Base-by-base conservation (phyloP, 148 eudicot species). In the Arctostaphylos glauca region DNA sequence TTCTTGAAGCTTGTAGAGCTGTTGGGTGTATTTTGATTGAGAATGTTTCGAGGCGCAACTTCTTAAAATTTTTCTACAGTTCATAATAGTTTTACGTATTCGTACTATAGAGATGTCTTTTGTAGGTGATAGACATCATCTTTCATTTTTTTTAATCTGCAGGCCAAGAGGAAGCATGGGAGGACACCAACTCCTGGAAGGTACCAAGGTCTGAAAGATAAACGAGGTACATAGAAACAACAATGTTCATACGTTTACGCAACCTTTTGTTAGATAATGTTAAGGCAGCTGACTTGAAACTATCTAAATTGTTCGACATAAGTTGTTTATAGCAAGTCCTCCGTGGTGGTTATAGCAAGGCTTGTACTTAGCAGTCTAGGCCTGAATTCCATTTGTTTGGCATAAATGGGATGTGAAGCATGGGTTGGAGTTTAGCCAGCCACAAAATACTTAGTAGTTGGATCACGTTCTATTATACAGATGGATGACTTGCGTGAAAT, bases 111-210 rank as follows among this genome's bases (percentile, higher is more conserved):
- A 66, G 41, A 52, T 80, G 52, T 84, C 56, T 82, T 78, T 74
- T 31, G 38, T 31, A 31, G 38, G 38, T 31, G 38, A 31, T 31
- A 31, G 38, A 31, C 38, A 1, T 70, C 5, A 21, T 84, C 64
- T 82, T 77, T 81, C 74, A 84, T 80, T 41, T 84, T 70, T 75
- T 54, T 84, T 52, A 43, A 46, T 76, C 38, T 64, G 68, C 87
- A 92, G 95, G 95, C 95, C 67, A 92, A 90, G 84, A 88, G 96
- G 84, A 85, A 88, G 70, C 91, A 92, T 76, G 96, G 91, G 79
- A 89, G 96, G 87, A 93, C 96, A 38, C 96, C 96, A 68, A 93
- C 94, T 83, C 96, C 96, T 79, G 96, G 96, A 81, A 87, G 88
- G 74, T 93, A 93, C 83, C 91, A 88, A 73, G 96, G 96, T 80